These are phyloP conservation scores for Nectriaceae sp. DNA, from an alignment of 2,329 filamentous ascomycete species.

Conservation along the genomic window DNA sequence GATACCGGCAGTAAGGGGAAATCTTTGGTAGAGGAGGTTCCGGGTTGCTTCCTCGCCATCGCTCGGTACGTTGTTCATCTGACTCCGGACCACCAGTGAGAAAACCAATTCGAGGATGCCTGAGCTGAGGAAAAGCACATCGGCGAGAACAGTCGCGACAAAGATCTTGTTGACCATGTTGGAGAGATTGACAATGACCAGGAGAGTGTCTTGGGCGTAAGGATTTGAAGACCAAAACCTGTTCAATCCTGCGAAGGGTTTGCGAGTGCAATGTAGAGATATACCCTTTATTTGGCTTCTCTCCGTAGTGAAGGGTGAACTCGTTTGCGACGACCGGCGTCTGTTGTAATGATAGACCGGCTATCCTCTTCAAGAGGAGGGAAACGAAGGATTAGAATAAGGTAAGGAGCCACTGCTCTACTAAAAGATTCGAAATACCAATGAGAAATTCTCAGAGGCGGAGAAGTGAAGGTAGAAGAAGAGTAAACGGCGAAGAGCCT, in stretches of 20 bases:
- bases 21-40: conserved; percentile 53
- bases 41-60: conserved; percentile 52
- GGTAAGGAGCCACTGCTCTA: too few relatives aligned
- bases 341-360: conserved; percentile 14
- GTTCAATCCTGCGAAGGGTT: too few relatives aligned
- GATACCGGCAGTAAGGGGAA: conserved; percentile 66
- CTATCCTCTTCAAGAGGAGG: conserved; percentile 23
- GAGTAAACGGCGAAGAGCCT: neutral
- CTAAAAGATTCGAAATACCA: neutral
- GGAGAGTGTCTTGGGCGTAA: too few relatives aligned
- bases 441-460: neutral
- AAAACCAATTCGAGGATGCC: conserved; percentile 58
- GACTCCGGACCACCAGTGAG: conserved; percentile 52
- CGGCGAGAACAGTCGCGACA: conserved; percentile 48
- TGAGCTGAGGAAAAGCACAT: conserved; percentile 54
- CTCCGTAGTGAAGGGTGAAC: too few relatives aligned
- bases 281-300: conserved; percentile 1
- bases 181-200: conserved; percentile 7
- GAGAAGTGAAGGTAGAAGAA: neutral
- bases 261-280: too few relatives aligned
- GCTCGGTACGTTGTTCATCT: conserved; percentile 43
- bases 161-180: conserved; percentile 59
- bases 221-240: too few relatives aligned
- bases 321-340: conserved; percentile 28
- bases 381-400: too few relatives aligned